Percentiles rank a stretch among this genome's conserved stretches.
phyloP scores from a whole-genome alignment of 768 basidiomycete species.

The Sporobolomyces phaffii region DNA sequence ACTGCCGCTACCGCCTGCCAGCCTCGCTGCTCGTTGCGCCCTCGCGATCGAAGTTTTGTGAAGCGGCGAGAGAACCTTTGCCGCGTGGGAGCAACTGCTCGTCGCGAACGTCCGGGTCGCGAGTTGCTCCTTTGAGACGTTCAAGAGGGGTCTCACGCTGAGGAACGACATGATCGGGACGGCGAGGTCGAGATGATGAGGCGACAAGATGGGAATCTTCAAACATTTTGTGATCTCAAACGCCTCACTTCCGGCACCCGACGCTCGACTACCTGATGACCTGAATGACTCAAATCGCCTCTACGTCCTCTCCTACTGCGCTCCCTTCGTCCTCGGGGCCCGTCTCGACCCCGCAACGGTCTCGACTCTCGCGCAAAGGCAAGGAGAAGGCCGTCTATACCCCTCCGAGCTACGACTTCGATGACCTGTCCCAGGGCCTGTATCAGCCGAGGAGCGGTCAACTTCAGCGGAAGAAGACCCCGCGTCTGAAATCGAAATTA shows the following conservation, averaged over 20 bases:
- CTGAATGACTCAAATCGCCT: background rate
- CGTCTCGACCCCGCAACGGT: background rate
- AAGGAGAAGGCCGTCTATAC: conserved; percentile 6
- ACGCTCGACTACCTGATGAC: background rate
- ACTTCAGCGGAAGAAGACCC: background rate
- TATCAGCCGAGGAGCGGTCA: conserved; percentile 5
- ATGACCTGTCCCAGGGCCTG: background rate
- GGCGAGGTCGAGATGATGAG: background rate
- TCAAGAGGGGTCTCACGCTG: conserved; percentile 1
- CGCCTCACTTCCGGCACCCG: background rate
- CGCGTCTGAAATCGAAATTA: background rate
- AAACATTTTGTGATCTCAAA: background rate
- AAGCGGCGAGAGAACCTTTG: conserved; percentile 27
- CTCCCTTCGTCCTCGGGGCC: background rate
- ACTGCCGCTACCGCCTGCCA: conserved; percentile 7
- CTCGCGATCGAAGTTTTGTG: conserved; percentile 32
- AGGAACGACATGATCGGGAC: conserved; percentile 5
- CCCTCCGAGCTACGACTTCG: background rate
- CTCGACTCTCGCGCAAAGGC: conserved; percentile 4
- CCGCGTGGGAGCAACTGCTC: background rate
- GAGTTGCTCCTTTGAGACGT: background rate
- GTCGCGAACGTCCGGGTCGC: background rate
- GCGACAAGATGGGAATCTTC: background rate
- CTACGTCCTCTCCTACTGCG: background rate
- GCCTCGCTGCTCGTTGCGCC: conserved; percentile 13